Evolutionary conservation across 2,329 filamentous ascomycete genomes (phyloP), one percentile per base, ranked within the genome.

Genomic region (Colletotrichum neosansevieriae): DNA sequence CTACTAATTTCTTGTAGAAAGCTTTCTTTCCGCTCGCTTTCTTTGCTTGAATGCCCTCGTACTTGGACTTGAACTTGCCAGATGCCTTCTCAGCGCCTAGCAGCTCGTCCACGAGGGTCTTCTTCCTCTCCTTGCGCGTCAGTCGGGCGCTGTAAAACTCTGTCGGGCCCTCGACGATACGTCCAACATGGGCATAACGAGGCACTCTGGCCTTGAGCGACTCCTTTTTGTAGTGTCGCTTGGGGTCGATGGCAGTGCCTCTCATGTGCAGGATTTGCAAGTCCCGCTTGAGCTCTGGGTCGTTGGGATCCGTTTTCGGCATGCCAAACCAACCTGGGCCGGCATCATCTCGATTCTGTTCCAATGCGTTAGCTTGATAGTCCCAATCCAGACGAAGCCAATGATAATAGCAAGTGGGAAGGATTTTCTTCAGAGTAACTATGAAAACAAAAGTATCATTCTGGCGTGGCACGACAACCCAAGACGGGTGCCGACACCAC

Each of bases 161-260:
- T 1, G 94, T 94, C 1, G 94, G 91, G 1, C 94, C 94, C 75
- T 97, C 91, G 63, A 98, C 87, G 68, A 99, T 89, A 6, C 93
- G 95, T 65, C 95, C 96, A 32, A 97, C 89, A 74, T 97, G 93
- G 19, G 92, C 97, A 77, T 92, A 98, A 70, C 94, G 89, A 1
- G 96, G 96, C 1, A 91, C 81, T 69, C 88, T 84, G 67, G 87
- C 85, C 76, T 92, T 94, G 63, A 89, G 86, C 58, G 83, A 87
- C 58, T 95, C 91, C 79, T 98, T 98, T 78, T 95, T 97, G 84
- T 97, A 97, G 75, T 95, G 92, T 57, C 92, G 86, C 77, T 98
- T 95, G 1, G 94, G 91, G 72, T 98, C 95, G 21, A 98, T 85
- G 19, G 97, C 91, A 42, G 70, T 71, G 63, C 90, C 91, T 78